Base-by-base conservation (phyloP, 2,329 filamentous ascomycete genomes). In the Xylaria multiplex region DNA sequence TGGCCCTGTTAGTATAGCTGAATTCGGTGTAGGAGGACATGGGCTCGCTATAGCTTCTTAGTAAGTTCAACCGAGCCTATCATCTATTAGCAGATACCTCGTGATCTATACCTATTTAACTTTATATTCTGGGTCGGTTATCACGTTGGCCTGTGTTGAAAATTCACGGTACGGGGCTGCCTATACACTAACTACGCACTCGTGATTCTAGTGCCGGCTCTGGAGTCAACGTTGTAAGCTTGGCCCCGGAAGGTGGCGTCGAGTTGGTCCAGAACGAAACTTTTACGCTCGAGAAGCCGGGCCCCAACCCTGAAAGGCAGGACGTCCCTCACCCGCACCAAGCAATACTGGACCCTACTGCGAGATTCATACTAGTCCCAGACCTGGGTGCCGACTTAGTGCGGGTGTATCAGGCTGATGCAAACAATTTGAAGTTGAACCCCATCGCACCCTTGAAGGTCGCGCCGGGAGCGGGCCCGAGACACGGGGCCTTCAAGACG, bases 351-450 rank as follows among this genome's bases (percentile, higher is more conserved):
- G 90, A 92, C 74, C 90, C 90, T 6, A 90, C 86, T 2, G 85
- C 84, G 6, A 73, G 81, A n/a, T 92, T 85, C 76, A 72, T 91
- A 32, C 73, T 91, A 8, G 83, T 88, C 8, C 89, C 90, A 1
- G 90, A 92, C 71, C 82, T 93, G 5, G 88, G 90, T 46, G 82
- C 85, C 63, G 90, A 92, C 71, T 72, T 87, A 6, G 77, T 92
- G 54, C 87, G 86, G 68, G 78, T 80, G 63, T 92, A 86, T 75
- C 73, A 79, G 61, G 81, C 90, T 72, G 78, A 86, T 69, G 81
- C 82, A 52, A 73, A 78, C 6, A 81, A 83, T 37, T 78, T 86
- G 7, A 73, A 73, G 19, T 77, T 81, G 67, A 81, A 80, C 30
- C 72, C 78, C 24, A 70, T 79, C 22, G 69, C 75, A 6, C 80